A percentile compares a stretch with the other conserved stretches of the same genome.
phyloP scores from a whole-genome alignment of 192 early-diverging fungal genomes.

The Backusella circina region DNA sequence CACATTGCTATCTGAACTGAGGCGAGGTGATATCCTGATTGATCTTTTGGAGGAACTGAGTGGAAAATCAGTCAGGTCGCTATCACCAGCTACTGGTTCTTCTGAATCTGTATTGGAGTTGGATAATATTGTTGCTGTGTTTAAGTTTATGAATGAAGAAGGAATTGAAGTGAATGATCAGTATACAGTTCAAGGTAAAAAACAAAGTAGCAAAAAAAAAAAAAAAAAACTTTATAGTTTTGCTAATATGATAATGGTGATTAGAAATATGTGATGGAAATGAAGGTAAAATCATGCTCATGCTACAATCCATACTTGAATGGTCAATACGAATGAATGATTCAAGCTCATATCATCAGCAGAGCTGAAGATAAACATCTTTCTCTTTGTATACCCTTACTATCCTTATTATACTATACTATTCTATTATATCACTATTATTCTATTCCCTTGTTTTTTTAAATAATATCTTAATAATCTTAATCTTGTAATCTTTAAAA shows the following conservation, averaged over 20 bases:
- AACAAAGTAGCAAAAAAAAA: no score
- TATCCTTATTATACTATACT: background rate
- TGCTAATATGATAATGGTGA: background rate
- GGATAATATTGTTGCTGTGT: conserved; percentile 45
- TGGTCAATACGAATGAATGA: conserved; percentile 8
- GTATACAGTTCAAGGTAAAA: conserved; percentile 48
- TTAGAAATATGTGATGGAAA: conserved; percentile 36
- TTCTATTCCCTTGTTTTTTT: background rate
- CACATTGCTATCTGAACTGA: conserved; percentile 34
- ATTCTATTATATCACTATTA: background rate
- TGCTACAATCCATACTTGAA: conserved; percentile 27
- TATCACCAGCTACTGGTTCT: conserved; percentile 30
- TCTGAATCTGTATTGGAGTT: conserved; percentile 41
- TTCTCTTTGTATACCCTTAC: background rate
- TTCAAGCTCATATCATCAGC: background rate
- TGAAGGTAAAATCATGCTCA: conserved; percentile 34
- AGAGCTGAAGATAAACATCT: background rate
- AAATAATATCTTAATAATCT: background rate
- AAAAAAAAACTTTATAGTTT: no score
- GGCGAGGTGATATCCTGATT: conserved; percentile 46
- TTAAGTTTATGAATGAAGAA: conserved; percentile 54
- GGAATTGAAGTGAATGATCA: conserved; percentile 43
- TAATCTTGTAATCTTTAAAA: background rate
- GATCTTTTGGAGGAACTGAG: conserved; percentile 44
- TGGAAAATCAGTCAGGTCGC: conserved; percentile 40